These are phyloP conservation scores for Trypanosoma vivax DNA, from an alignment of 208 protist genomes.

Conservation along the genomic window DNA sequence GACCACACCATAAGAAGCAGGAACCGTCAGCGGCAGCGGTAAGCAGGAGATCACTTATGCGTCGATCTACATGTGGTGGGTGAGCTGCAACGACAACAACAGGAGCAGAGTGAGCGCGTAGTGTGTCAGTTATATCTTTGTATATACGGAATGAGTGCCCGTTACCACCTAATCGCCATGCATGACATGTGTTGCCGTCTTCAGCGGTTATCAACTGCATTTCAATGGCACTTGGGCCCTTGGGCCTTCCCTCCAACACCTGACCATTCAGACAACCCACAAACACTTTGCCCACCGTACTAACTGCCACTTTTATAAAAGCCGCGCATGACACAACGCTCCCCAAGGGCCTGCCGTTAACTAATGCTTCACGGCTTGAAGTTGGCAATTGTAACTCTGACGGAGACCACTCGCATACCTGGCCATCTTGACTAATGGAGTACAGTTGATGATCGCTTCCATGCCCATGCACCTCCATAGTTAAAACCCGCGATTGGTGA, in stretches of 20 bases:
- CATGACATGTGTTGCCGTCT: not conserved
- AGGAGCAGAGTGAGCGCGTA: slow-evolving; percentile 14
- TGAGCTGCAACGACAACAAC: slow-evolving; percentile 45
- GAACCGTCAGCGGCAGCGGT: slow-evolving; percentile 39
- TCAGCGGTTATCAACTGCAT: slow-evolving; percentile 14
- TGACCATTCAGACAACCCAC: slow-evolving; percentile 51
- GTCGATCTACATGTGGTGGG: slow-evolving; percentile 26
- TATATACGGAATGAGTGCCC: not conserved
- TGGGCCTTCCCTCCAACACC: slow-evolving; percentile 40
- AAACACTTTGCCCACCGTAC: slow-evolving; percentile 61
- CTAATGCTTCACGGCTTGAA: slow-evolving; percentile 33
- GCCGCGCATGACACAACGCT: slow-evolving; percentile 32
- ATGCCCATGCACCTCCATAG: slow-evolving; percentile 53
- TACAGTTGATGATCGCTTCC: slow-evolving; percentile 54
- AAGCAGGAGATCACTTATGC: slow-evolving; percentile 34
- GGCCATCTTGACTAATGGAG: slow-evolving; percentile 61
- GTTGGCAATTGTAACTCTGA: slow-evolving; percentile 29
- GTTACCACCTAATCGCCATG: no score
- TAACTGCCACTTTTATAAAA: slow-evolving; percentile 37
- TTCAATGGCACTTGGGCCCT: slow-evolving; percentile 46
- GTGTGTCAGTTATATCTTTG: not conserved
- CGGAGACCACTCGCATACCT: slow-evolving; percentile 56
- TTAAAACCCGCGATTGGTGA: slow-evolving; percentile 48
- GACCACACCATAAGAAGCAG: slow-evolving; percentile 52
- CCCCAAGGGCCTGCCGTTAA: slow-evolving; percentile 39